Conservation (phyloP, 305 asterid genomes). For the Caryopteris hybrid region DNA sequence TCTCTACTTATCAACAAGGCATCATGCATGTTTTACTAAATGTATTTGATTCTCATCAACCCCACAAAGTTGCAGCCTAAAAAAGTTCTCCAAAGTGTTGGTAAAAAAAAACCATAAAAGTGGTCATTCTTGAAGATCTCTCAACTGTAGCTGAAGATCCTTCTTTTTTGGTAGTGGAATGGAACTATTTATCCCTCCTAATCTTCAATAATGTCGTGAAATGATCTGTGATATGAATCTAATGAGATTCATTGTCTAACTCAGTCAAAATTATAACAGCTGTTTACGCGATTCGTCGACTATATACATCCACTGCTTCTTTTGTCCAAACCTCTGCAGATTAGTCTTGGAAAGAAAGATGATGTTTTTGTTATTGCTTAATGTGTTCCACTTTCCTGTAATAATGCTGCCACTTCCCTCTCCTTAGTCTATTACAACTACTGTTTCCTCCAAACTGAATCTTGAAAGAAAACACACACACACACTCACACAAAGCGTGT, state of each 20-base stretch:
- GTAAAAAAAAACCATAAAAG: slow-evolving; percentile 1
- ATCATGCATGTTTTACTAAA: slow-evolving; percentile 14
- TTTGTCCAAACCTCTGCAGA: not conserved
- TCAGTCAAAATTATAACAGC: not conserved
- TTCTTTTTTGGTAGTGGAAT: slow-evolving; percentile 28
- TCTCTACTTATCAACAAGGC: slow-evolving; percentile 16
- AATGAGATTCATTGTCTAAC: slow-evolving; percentile 7
- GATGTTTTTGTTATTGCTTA: not conserved
- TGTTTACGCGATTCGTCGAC: too few species aligned
- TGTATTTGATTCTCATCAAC: slow-evolving; percentile 12
- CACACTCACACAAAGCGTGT: not conserved
- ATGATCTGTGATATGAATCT: slow-evolving; percentile 7
- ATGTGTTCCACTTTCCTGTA: not conserved
- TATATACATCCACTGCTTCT: too few species aligned
- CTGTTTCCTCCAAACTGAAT: slow-evolving; percentile 23
- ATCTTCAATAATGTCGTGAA: not conserved
- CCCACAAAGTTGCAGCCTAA: slow-evolving; percentile 10
- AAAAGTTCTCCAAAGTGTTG: slow-evolving; percentile 1
- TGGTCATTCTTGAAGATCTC: slow-evolving; percentile 21
- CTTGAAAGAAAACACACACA: not conserved
- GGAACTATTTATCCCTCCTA: not conserved
- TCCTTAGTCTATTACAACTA: slow-evolving; percentile 17
- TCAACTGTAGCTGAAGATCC: slow-evolving; percentile 23
- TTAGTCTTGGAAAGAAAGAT: not conserved
- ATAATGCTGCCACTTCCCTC: not conserved